Evolutionary conservation across 768 basidiomycete genomes (phyloP).

Genomic region (Inosperma sp.): DNA sequence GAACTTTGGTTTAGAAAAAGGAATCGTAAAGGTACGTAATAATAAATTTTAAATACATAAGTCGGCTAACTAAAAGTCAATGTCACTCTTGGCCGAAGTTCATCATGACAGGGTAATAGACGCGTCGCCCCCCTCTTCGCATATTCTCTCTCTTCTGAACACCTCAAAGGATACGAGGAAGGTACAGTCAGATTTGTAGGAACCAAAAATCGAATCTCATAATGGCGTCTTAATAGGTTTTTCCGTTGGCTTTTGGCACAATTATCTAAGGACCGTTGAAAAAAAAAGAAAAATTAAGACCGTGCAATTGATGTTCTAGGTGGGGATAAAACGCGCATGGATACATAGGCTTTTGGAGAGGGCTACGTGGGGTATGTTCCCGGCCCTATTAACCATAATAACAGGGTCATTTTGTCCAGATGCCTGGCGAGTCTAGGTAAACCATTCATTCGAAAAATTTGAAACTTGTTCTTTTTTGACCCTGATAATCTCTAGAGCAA

Average conservation of each 20-base stretch:
- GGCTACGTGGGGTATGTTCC: no score
- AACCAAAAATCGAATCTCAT: neutral
- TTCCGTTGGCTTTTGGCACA: neutral
- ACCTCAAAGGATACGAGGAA: conserved; percentile 3
- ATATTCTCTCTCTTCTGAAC: neutral
- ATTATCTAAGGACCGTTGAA: neutral
- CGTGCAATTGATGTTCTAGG: neutral
- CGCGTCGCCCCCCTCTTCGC: neutral
- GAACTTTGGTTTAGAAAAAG: neutral
- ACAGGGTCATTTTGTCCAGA: no score
- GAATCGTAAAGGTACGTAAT: neutral
- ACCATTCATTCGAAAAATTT: no score
- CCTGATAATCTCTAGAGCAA: no score
- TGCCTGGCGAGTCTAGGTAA: no score
- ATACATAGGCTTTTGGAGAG: no score
- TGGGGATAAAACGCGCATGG: no score
- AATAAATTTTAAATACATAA: no score
- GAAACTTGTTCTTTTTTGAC: no score
- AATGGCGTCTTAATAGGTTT: neutral
- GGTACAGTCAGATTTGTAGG: neutral
- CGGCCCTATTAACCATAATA: no score
- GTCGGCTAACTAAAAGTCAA: neutral
- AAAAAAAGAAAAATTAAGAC: neutral
- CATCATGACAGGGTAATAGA: neutral
- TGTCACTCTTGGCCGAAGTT: neutral